Evolutionary conservation across 2,329 filamentous ascomycete species (phyloP), one percentile per base, ranked within the genome.

Genomic region (Colletotrichum chlorophyti): DNA sequence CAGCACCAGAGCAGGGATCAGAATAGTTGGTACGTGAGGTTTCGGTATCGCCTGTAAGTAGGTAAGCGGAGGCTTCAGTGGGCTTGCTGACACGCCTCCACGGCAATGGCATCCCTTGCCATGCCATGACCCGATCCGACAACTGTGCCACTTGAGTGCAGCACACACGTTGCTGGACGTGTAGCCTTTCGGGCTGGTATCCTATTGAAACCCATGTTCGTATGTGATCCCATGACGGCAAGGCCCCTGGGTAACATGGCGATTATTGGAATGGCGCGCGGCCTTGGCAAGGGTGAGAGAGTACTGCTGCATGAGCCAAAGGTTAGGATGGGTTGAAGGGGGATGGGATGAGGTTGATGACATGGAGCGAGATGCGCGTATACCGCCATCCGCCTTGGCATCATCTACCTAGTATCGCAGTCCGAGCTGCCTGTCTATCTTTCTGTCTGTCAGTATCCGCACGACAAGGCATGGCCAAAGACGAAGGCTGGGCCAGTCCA

Each of bases 321-420:
- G 19, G 35, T 26, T 41, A 15, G 35, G 35, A 41, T 49, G 42
- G 53, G 23, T 21, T 10, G 29, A 38, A 31, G 37, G n/a, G n/a
- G 8, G n/a, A 47, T 41, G 49, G 38, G 37, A 49, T 43, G 42
- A 55, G 43, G 23, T 49, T 27, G 35, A 46, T 35, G 29, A 53
- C 29, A 21, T 32, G 51, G 43, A 21, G 31, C 15, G 38, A 24
- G 43, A 32, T 35, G 55, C 29, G n/a, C n/a, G n/a, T n/a, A n/a
- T n/a, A 48, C 35, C 26, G n/a, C 10, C 37, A 19, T 17, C 19
- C 38, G 32, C 15, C 51, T 32, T 55, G 51, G 43, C 38, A 59
- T 17, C 26, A 12, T 43, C 40, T 23, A 29, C 21, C n/a, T 14
- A 38, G 43, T 38, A 49, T 41, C 23, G 23, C 9, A 5, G 19